Conservation (phyloP, 805 yeast genomes). For the Torulaspora delbrueckii region DNA sequence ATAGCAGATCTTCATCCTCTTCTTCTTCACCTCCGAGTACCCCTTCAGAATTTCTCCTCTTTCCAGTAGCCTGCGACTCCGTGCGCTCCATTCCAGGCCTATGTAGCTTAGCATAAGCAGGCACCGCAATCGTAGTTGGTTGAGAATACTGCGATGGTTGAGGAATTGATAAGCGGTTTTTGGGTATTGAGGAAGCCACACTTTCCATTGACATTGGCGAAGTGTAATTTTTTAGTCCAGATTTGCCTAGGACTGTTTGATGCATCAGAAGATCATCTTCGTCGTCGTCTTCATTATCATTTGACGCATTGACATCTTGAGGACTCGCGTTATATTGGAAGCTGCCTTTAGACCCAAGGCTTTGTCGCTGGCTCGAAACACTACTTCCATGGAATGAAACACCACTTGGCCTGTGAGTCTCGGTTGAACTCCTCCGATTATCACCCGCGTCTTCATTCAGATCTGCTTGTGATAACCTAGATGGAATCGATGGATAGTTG, state of each 20-base stretch:
- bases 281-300: conserved; percentile 15
- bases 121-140: conserved; percentile 31
- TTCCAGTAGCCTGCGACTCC: neutral
- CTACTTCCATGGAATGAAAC: conserved; percentile 9
- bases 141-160: conserved; percentile 30
- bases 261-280: conserved; percentile 21
- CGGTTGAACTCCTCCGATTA: conserved; percentile 18
- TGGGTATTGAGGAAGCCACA: conserved; percentile 25
- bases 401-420: conserved; percentile 3
- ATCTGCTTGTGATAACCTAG: conserved; percentile 29
- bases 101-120: conserved; percentile 35
- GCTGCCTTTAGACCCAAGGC: conserved; percentile 6
- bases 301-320: neutral
- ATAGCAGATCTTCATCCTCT: conserved; percentile 62
- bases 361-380: conserved; percentile 10
- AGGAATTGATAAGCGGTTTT: conserved; percentile 24
- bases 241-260: conserved; percentile 5
- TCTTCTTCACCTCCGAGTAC: conserved; percentile 33
- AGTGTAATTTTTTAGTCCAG: conserved; percentile 14
- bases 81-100: conserved; percentile 24
- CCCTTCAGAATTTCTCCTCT: neutral
- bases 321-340: conserved; percentile 5
- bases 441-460: conserved; percentile 7
- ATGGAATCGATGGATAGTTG: conserved; percentile 30
- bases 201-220: conserved; percentile 32